Conservation (phyloP, 805 yeast genomes). For the Cyberlindnera maritima region DNA sequence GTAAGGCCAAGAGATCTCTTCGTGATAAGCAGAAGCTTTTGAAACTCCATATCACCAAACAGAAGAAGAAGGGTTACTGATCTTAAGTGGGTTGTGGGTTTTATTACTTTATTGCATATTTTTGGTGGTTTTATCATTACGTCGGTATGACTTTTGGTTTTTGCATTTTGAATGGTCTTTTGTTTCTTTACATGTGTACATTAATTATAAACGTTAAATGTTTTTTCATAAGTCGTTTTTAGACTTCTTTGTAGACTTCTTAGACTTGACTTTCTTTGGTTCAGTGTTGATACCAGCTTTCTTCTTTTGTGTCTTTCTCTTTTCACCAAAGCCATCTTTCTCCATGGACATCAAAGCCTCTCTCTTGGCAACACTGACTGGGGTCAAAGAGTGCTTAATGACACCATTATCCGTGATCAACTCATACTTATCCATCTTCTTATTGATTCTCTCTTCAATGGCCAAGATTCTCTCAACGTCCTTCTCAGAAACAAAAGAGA, state of each 20-base stretch:
- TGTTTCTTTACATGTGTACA: conserved; percentile 5
- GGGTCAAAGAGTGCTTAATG: conserved; percentile 66
- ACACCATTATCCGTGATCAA: conserved; percentile 73
- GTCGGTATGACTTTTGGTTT: not conserved
- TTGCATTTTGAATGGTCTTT: not conserved
- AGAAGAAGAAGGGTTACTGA: conserved; percentile 80
- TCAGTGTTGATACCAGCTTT: conserved; percentile 20
- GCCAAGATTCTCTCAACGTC: conserved; percentile 80
- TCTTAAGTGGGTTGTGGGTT: not conserved
- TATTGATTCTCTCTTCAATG: conserved; percentile 80
- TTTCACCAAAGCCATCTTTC: conserved; percentile 81
- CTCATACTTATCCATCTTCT: conserved; percentile 75
- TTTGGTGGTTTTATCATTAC: not conserved
- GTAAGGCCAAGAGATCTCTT: conserved; percentile 85
- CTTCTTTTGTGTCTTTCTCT: conserved; percentile 47
- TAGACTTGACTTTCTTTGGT: conserved; percentile 9
- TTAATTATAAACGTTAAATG: not conserved
- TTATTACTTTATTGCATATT: not conserved
- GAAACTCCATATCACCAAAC: conserved; percentile 83
- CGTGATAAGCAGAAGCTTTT: conserved; percentile 87
- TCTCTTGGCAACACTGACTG: conserved; percentile 78
- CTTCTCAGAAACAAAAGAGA: conserved; percentile 80
- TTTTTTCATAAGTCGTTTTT: not conserved
- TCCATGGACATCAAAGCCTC: conserved; percentile 95
- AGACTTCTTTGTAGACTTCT: conserved; percentile 5